Conservation (phyloP, 495 filamentous ascomycete genomes). For the Astrothelium macrocarpum region DNA sequence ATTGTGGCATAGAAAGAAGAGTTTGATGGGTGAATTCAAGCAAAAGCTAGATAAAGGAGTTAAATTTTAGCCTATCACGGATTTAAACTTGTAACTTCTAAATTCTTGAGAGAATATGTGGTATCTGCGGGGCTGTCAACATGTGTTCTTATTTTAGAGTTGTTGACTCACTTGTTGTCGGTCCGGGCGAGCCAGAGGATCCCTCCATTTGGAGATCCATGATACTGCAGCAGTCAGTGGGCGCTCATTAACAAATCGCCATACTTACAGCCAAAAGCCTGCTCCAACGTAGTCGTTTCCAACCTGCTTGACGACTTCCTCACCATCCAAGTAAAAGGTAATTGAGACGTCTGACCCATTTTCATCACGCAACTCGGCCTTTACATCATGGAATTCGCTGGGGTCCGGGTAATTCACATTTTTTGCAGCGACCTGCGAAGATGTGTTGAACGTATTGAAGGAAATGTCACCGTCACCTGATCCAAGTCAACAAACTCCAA, state of each 20-base stretch:
- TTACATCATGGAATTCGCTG: constrained; percentile 41
- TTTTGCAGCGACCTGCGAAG: constrained; percentile 36
- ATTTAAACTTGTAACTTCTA: constrained; percentile 35
- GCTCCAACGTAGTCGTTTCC: constrained; percentile 34
- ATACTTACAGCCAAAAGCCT: constrained; percentile 5
- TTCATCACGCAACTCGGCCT: constrained; percentile 41
- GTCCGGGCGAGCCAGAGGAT: constrained; percentile 40
- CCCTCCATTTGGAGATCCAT: constrained; percentile 44
- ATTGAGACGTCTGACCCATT: constrained; percentile 45
- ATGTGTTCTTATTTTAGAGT: neutral
- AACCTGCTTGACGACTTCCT: constrained; percentile 41
- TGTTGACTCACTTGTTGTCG: constrained; percentile 29
- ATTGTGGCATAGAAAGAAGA: too few relatives aligned
- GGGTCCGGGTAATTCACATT: constrained; percentile 43
- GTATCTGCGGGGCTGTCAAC: constrained; percentile 27
- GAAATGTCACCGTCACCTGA: constrained; percentile 41
- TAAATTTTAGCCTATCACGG: constrained; percentile 22
- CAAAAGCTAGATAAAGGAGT: too few relatives aligned
- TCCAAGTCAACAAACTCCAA: neutral
- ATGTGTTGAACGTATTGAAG: constrained; percentile 54
- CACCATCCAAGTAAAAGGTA: constrained; percentile 46
- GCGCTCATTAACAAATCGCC: constrained; percentile 29
- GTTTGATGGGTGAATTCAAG: too few relatives aligned
- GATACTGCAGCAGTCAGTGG: constrained; percentile 40
- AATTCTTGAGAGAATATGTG: constrained; percentile 34